Evolutionary conservation across 768 basidiomycete genomes (phyloP).

Genomic region (Tricholoma sp.): DNA sequence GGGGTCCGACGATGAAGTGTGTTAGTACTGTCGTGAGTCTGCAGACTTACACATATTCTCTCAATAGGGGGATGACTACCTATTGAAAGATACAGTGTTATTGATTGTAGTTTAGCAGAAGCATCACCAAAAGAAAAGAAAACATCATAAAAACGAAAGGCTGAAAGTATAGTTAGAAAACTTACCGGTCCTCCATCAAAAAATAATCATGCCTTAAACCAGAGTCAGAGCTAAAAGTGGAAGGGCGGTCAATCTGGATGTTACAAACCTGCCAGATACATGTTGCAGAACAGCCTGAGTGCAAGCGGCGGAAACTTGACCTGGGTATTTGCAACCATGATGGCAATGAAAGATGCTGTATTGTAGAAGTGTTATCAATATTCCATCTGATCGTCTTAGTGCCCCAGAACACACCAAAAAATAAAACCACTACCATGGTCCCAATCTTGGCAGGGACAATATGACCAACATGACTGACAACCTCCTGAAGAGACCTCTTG

Average conservation of each 20-base stretch:
- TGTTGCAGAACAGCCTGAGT: slow-evolving; percentile 34
- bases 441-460: not conserved
- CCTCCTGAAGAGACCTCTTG: not conserved
- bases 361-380: not conserved
- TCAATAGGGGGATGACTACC: slow-evolving; percentile 50
- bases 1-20: too few species aligned
- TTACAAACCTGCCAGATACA: slow-evolving; percentile 31
- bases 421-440: not conserved
- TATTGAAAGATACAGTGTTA: not conserved
- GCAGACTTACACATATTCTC: too few species aligned
- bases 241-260: too few species aligned
- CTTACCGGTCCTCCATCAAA: slow-evolving; percentile 44
- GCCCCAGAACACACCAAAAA: not conserved
- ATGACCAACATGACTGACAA: not conserved
- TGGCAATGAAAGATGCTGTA: not conserved
- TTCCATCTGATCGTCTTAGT: not conserved
- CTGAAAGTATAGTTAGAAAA: not conserved
- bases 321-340: not conserved
- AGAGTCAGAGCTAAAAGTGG: not conserved
- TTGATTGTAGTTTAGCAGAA: not conserved
- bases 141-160: not conserved
- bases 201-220: slow-evolving; percentile 36
- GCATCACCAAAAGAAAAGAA: not conserved
- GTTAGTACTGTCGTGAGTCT: too few species aligned
- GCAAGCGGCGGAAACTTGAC: not conserved